These are phyloP conservation scores for Bimuria novae-zelandiae DNA, from an alignment of 2,329 filamentous ascomycete species.

Conservation along the genomic window DNA sequence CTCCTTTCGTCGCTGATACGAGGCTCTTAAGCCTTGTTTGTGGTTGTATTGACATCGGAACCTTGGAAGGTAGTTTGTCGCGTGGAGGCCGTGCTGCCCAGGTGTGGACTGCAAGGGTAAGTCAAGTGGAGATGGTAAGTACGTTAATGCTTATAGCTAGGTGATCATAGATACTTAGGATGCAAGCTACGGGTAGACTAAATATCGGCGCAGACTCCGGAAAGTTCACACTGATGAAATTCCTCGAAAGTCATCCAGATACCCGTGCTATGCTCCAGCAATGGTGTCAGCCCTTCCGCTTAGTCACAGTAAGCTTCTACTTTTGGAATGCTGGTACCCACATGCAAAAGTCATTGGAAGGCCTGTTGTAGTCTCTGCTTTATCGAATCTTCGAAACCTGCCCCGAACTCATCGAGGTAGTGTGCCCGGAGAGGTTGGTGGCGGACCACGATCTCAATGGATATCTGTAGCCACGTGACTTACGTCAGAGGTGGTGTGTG, in stretches of 20 bases:
- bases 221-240: slow-evolving; percentile 42
- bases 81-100: too few species aligned
- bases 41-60: too few species aligned
- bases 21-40: too few species aligned
- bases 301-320: slow-evolving; percentile 27
- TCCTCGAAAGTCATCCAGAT: slow-evolving; percentile 16
- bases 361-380: slow-evolving; percentile 24
- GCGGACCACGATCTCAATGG: background rate
- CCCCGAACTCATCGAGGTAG: slow-evolving; percentile 1
- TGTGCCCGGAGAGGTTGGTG: slow-evolving; percentile 3
- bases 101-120: too few species aligned
- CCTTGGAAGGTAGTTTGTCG: too few species aligned
- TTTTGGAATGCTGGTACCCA: slow-evolving; percentile 35
- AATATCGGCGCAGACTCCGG: slow-evolving; percentile 26
- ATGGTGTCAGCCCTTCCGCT: slow-evolving; percentile 15
- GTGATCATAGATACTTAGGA: too few species aligned
- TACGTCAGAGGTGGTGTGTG: too few species aligned
- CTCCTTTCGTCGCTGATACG: too few species aligned
- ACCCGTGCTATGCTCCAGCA: slow-evolving; percentile 19
- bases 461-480: too few species aligned
- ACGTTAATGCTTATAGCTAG: too few species aligned
- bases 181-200: too few species aligned
- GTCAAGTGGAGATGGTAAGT: too few species aligned
- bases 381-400: slow-evolving; percentile 17
- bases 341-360: slow-evolving; percentile 25